Conservation (phyloP, 306 rosid species). For the Ammopiptanthus mongolicus region DNA sequence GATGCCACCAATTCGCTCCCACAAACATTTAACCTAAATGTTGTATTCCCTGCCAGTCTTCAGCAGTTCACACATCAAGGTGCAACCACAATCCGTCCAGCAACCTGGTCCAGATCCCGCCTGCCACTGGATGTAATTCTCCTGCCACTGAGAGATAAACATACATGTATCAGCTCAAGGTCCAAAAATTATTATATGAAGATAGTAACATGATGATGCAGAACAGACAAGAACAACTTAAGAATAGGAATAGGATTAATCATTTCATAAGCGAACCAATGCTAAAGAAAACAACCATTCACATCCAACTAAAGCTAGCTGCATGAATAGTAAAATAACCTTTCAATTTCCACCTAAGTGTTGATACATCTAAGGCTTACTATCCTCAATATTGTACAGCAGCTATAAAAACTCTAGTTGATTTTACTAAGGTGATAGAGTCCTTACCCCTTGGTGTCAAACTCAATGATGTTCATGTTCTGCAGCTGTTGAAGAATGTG, state of each 20-base stretch:
- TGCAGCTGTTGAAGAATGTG: conserved; percentile 66
- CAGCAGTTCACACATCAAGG: conserved; percentile 17
- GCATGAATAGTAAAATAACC: not conserved
- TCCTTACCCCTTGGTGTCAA: conserved; percentile 53
- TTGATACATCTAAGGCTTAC: not conserved
- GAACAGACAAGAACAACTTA: not conserved
- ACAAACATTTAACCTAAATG: not conserved
- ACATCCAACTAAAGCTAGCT: not conserved
- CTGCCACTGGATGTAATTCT: conserved; percentile 34
- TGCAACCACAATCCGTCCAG: conserved; percentile 29
- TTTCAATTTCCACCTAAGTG: not conserved
- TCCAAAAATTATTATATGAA: not conserved
- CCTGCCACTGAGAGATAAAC: conserved; percentile 27
- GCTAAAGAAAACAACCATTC: not conserved
- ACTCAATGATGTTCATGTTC: conserved; percentile 45
- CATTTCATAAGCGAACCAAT: not conserved
- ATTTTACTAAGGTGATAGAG: not conserved
- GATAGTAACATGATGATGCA: not conserved
- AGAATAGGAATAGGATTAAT: not conserved
- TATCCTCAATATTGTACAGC: not conserved
- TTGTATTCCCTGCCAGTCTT: not conserved
- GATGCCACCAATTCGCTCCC: not conserved
- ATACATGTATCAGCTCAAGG: not conserved
- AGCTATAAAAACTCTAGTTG: not conserved
- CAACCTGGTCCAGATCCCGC: conserved; percentile 38